phyloP scores from a whole-genome alignment of 768 basidiomycete genomes.

The Termitomyces sp. region DNA sequence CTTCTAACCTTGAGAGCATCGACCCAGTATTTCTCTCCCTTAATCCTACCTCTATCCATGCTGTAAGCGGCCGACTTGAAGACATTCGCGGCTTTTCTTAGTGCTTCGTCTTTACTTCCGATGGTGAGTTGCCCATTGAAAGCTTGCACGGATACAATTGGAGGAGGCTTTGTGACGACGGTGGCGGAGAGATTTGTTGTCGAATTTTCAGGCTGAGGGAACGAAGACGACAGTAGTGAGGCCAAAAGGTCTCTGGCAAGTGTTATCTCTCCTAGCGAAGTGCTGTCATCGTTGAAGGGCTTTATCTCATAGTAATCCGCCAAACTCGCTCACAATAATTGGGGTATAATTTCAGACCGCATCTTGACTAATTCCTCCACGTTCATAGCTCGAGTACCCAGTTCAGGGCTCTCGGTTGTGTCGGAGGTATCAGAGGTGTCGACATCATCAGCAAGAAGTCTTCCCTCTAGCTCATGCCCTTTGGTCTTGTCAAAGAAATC shows the following conservation, averaged over 20 bases:
- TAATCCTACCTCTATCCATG: slow-evolving; percentile 58
- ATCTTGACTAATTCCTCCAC: slow-evolving; percentile 71
- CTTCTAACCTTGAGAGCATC: slow-evolving; percentile 74
- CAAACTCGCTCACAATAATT: slow-evolving; percentile 60
- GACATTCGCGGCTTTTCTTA: slow-evolving; percentile 68
- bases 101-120: slow-evolving; percentile 77
- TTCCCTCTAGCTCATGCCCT: slow-evolving; percentile 7
- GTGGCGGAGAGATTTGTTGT: slow-evolving; percentile 51
- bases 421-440: slow-evolving; percentile 14
- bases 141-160: slow-evolving; percentile 62
- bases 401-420: slow-evolving; percentile 22
- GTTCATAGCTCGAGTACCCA: slow-evolving; percentile 50
- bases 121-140: slow-evolving; percentile 71
- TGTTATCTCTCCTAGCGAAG: slow-evolving; percentile 76
- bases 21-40: slow-evolving; percentile 76
- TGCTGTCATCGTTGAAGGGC: slow-evolving; percentile 33
- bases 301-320: background rate
- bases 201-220: slow-evolving; percentile 9
- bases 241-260: slow-evolving; percentile 70
- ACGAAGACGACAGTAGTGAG: slow-evolving; percentile 44
- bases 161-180: slow-evolving; percentile 60
- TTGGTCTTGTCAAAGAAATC: slow-evolving; percentile 62
- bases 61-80: slow-evolving; percentile 68
- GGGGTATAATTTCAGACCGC: slow-evolving; percentile 67
- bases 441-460: slow-evolving; percentile 2